Percentiles rank a stretch among this genome's conserved stretches.
Evolutionary conservation across 106 monocot species (phyloP).

Genomic region (Dactylorhiza incarnata): DNA sequence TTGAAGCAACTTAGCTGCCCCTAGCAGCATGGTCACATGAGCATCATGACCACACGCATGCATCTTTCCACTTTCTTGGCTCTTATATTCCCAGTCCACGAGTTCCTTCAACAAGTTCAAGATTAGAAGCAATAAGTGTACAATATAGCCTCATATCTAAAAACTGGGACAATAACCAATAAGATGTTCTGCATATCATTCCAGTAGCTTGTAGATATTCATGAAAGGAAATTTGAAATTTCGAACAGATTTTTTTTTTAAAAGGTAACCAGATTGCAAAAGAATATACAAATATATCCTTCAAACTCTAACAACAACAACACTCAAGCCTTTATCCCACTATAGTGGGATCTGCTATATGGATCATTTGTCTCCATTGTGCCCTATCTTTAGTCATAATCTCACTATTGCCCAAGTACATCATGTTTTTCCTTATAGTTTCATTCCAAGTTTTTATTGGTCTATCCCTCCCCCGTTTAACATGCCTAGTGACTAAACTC

Average conservation of each 20-base stretch:
- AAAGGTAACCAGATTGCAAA: not conserved
- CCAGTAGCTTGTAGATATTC: not conserved
- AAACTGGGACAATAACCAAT: not conserved
- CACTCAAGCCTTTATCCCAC: too few relatives aligned
- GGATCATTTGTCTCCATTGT: too few relatives aligned
- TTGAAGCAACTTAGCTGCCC: constrained; percentile 84
- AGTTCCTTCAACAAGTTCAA: constrained; percentile 41
- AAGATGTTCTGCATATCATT: not conserved
- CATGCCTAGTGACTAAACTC: too few relatives aligned
- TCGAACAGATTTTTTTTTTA: too few relatives aligned
- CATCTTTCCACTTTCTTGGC: constrained; percentile 75
- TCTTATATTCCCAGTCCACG: constrained; percentile 78
- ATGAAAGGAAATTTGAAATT: not conserved
- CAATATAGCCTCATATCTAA: not conserved
- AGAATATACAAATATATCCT: not conserved
- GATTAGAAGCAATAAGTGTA: not conserved
- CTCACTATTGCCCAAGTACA: too few relatives aligned
- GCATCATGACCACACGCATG: constrained; percentile 96
- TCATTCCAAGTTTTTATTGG: too few relatives aligned
- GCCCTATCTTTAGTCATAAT: too few relatives aligned
- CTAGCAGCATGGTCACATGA: constrained; percentile 88
- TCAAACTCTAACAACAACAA: too few relatives aligned
- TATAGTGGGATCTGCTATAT: too few relatives aligned
- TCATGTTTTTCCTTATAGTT: too few relatives aligned
- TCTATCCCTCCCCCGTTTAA: too few relatives aligned